Evolutionary conservation across 2,329 filamentous ascomycete genomes (phyloP).

Genomic region (Neospermospora avenae): DNA sequence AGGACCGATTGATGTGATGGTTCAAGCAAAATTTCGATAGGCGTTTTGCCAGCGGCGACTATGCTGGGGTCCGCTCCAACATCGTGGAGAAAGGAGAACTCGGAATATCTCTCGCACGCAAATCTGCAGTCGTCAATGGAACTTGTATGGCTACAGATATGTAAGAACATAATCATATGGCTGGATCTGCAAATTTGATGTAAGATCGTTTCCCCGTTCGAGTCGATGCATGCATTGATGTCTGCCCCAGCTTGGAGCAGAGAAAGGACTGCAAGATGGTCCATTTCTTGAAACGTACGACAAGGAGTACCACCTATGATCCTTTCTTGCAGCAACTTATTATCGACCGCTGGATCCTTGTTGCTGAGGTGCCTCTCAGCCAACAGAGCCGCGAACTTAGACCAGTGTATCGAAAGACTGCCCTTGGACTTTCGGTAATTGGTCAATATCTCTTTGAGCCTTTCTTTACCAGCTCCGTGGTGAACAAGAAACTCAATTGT

Average conservation of each 20-base stretch:
- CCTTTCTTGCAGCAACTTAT: not conserved
- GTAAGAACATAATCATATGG: not conserved
- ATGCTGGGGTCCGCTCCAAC: not conserved
- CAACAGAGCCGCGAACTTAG: not conserved
- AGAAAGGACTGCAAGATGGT: not conserved
- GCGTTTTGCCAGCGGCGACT: not conserved
- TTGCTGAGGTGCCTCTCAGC: not conserved
- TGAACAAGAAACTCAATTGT: not conserved
- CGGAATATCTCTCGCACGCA: not conserved
- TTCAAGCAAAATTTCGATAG: not conserved
- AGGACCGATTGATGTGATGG: not conserved
- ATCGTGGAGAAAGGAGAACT: not conserved
- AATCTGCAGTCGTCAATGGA: not conserved
- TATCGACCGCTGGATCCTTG: not conserved
- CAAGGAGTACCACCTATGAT: not conserved
- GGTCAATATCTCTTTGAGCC: not conserved
- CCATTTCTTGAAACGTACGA: not conserved
- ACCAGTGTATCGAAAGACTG: not conserved
- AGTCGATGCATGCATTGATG: not conserved
- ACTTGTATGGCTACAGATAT: not conserved
- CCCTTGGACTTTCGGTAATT: not conserved
- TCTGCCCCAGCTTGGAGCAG: not conserved
- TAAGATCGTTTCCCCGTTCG: not conserved
- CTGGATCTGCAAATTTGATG: not conserved
- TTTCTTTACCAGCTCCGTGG: not conserved